Conservation (phyloP, 345 rosid genomes). For the Boechera divaricarpa region DNA sequence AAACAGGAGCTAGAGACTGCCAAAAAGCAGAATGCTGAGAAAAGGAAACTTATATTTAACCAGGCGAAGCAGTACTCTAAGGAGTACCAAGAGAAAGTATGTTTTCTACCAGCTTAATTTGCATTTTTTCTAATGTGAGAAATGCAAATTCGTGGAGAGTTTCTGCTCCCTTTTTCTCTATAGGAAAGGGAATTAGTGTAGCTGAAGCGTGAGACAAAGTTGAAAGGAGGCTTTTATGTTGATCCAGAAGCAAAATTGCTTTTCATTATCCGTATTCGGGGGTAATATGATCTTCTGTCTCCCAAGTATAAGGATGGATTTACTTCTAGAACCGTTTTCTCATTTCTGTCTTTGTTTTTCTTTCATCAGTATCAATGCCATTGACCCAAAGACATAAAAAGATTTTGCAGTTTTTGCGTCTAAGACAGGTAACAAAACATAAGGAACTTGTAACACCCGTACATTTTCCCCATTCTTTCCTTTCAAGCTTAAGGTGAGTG, state of each 20-base stretch:
- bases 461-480: too few relatives aligned
- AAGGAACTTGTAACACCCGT: too few relatives aligned
- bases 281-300: conserved; percentile 43
- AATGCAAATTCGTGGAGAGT: background rate
- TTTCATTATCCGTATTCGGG: conserved; percentile 72
- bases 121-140: background rate
- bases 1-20: too few relatives aligned
- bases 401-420: too few relatives aligned
- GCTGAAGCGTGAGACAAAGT: conserved; percentile 72
- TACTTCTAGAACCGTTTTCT: background rate
- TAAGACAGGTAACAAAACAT: too few relatives aligned
- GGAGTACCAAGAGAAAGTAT: conserved; percentile 61
- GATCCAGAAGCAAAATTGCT: conserved; percentile 75
- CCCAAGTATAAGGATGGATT: background rate
- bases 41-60: conserved; percentile 43
- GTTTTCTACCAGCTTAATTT: background rate
- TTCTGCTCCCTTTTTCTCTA: background rate
- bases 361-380: too few relatives aligned
- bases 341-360: too few relatives aligned
- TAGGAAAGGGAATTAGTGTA: conserved; percentile 62
- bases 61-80: conserved; percentile 60
- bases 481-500: too few relatives aligned
- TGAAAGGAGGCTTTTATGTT: conserved; percentile 74
- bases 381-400: too few relatives aligned
- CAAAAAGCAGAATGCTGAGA: too few relatives aligned